Conservation (phyloP, 1,284 basidiomycete species). For the Ustilago bromivora region DNA sequence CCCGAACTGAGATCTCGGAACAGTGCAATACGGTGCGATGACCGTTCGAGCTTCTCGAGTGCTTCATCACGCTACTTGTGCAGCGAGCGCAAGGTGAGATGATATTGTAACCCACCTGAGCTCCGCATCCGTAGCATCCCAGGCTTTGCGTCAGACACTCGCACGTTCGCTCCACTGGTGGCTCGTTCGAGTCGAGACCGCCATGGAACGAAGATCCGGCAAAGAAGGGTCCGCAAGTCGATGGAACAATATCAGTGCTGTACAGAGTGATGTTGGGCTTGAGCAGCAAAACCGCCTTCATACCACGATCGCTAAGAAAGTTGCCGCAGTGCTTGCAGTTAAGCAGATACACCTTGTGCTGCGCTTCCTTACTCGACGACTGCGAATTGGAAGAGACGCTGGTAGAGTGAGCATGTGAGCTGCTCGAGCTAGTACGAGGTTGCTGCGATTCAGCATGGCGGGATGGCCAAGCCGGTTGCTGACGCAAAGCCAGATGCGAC, state of each 20-base stretch:
- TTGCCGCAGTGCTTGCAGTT: conserved; percentile 80
- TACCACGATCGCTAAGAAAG: conserved; percentile 84
- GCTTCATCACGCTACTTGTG: conserved; percentile 70
- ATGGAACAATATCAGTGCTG: conserved; percentile 83
- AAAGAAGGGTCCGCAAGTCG: conserved; percentile 75
- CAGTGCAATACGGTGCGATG: conserved; percentile 90
- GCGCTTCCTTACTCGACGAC: conserved; percentile 34
- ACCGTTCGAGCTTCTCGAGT: conserved; percentile 77
- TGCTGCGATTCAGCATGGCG: conserved; percentile 12
- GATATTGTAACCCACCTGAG: conserved; percentile 72
- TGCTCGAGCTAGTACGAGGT: conserved; percentile 16
- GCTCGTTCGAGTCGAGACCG: conserved; percentile 62
- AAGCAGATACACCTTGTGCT: conserved; percentile 80
- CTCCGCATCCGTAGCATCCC: conserved; percentile 84
- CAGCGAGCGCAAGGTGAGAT: conserved; percentile 56
- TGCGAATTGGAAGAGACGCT: conserved; percentile 18
- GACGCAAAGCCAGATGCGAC: conserved; percentile 22
- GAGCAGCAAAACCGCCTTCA: conserved; percentile 86
- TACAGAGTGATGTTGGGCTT: conserved; percentile 84
- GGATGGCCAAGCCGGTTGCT: conserved; percentile 14
- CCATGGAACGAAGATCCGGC: conserved; percentile 67
- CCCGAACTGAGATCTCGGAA: conserved; percentile 78
- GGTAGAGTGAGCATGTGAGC: conserved; percentile 11
- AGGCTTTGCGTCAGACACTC: conserved; percentile 80
- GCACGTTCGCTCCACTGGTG: conserved; percentile 75